Evolutionary conservation across 2,329 filamentous ascomycete genomes (phyloP), one percentile per base, ranked within the genome.

Genomic region (Colletotrichum navitas): DNA sequence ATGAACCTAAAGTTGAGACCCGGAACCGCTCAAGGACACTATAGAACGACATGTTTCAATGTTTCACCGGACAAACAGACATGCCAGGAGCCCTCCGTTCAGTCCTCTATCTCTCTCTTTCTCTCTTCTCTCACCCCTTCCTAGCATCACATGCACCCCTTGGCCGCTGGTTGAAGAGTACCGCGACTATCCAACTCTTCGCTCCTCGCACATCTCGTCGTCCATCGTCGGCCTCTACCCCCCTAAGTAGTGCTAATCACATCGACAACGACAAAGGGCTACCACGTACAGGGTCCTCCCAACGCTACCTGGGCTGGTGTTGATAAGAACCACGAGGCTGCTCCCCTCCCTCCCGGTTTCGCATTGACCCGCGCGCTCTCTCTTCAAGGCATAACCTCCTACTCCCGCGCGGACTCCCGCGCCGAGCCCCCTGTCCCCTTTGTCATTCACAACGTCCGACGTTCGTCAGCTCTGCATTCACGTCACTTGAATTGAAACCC

Each of bases 31-130:
- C 7, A 11, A 45, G 8, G 18, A 3, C 7, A 16, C 12, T 8
- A 12, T 6, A 54, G 21, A n/a, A 54, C 5, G 24, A 7, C 24
- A 52, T 62, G 65, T 68, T 68, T 63, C 65, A 59, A 43, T 29
- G 32, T 60, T 60, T 60, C 51, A 36, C 39, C 49, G 32, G 61
- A 45, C 29, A 63, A 56, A 54, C 45, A 45, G 10, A 16, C 16
- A 21, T 10, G 10, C 41, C 60, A 63, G 7, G 8, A 16, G 16
- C 4, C 41, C 24, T 18, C 21, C 61, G 5, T 21, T 2, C 49
- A 24, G 43, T 24, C 45, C n/a, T 12, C 21, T 11, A 6, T 45
- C 8, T 21, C 41, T 18, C 16, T 18, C 39, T 43, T 2, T 45
- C 11, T 2, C 34, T 7, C 34, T 8, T 11, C 34, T 11, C 11